Conservation (phyloP, 495 filamentous ascomycete genomes). For the Aspergillus asperescens region DNA sequence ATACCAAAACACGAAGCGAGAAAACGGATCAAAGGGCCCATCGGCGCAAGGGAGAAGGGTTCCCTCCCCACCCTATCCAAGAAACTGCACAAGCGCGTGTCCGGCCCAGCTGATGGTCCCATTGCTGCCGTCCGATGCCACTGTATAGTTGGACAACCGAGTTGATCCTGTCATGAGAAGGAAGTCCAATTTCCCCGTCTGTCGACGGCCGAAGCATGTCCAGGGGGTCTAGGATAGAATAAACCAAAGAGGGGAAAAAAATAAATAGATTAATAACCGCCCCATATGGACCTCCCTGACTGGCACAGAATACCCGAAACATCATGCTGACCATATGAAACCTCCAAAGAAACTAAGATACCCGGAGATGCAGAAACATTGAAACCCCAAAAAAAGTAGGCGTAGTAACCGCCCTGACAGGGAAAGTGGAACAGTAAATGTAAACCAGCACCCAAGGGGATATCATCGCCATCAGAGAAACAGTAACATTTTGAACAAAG, state of each 20-base stretch:
- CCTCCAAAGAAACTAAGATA: neutral
- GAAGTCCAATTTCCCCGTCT: too few species aligned
- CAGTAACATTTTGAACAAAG: neutral
- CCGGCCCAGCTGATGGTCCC: neutral
- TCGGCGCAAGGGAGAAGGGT: neutral
- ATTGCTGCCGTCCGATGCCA: neutral
- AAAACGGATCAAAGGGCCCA: neutral
- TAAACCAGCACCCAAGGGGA: conserved; percentile 17
- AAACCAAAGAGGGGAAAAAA: neutral
- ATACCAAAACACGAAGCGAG: too few species aligned
- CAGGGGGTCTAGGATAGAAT: neutral
- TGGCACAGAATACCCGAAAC: conserved; percentile 10
- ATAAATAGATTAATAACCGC: neutral
- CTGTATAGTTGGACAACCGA: neutral
- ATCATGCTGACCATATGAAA: conserved; percentile 1
- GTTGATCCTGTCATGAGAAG: too few species aligned
- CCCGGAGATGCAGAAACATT: neutral
- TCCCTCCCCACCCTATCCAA: neutral
- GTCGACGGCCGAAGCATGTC: neutral
- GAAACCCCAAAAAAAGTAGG: conserved; percentile 3
- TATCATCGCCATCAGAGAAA: conserved; percentile 22
- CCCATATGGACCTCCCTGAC: conserved; percentile 5
- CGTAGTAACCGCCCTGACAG: conserved; percentile 7
- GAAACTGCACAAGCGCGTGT: neutral
- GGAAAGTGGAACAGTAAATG: conserved; percentile 24